Evolutionary conservation across 2,329 filamentous ascomycete genomes (phyloP).

Genomic region (Keithomyces neogunnii): DNA sequence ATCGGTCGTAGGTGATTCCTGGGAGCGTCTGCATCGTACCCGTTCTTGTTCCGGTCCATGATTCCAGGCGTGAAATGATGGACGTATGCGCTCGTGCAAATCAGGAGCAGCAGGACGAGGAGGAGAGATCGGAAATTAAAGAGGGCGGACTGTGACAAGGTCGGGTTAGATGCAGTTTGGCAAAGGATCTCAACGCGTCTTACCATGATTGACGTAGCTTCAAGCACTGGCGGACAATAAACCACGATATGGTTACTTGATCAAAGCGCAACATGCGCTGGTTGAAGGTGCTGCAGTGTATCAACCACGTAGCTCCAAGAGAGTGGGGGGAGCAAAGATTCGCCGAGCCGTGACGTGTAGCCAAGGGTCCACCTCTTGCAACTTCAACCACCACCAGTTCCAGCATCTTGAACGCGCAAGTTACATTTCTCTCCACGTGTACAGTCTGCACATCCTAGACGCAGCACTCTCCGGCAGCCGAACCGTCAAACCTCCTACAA

Average conservation of each 20-base stretch:
- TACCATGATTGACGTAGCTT: slow-evolving; percentile 18
- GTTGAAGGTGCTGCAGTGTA: not conserved
- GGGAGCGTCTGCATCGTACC: slow-evolving; percentile 41
- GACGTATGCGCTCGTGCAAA: slow-evolving; percentile 91
- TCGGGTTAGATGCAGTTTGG: slow-evolving; percentile 3
- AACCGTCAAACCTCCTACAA: not conserved
- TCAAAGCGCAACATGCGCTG: not conserved
- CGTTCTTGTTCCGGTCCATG: slow-evolving; percentile 88
- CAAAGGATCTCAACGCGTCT: not conserved
- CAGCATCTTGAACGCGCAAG: not conserved
- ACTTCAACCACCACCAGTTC: not conserved
- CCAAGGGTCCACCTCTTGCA: slow-evolving; percentile 1
- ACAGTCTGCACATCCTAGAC: too few relatives aligned
- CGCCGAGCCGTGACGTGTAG: slow-evolving; percentile 18
- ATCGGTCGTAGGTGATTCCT: not conserved
- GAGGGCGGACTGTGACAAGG: slow-evolving; percentile 64
- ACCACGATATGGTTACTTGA: not conserved
- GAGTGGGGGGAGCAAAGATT: slow-evolving; percentile 26
- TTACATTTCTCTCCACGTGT: not conserved
- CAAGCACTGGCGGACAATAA: not conserved
- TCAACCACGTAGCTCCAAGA: slow-evolving; percentile 12
- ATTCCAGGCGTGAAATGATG: slow-evolving; percentile 84
- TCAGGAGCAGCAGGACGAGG: slow-evolving; percentile 85
- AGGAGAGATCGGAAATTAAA: slow-evolving; percentile 99
- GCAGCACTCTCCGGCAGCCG: not conserved